Evolutionary conservation across 2,329 filamentous ascomycete species (phyloP), one percentile per base, ranked within the genome.

Genomic region (Thielaviopsis euricoi): DNA sequence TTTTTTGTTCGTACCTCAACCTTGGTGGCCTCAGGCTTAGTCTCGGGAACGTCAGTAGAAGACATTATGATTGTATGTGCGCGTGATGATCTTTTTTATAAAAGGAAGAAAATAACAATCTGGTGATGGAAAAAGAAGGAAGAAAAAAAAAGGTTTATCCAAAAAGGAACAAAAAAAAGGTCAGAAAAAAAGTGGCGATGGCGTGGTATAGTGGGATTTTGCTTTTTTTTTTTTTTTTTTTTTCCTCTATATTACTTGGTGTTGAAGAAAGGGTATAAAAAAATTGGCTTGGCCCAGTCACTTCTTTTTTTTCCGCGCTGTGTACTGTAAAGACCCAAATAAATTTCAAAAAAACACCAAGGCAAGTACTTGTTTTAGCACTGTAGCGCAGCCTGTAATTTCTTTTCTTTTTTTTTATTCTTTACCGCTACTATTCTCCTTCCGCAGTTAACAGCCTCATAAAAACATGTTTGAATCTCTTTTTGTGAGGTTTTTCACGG

Each of bases 1-100:
- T 26, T 26, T 4, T 4, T 52, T 57, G 51, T 48, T 60, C 63
- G 49, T 62, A 62, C 62, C 57, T 64, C 63, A 60, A 67, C 51
- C 22, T 37, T 71, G 69, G 72, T 72, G 72, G 73, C 73, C 66
- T 74, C 73, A 68, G 74, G 73, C 76, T 79, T 79, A 66, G 76
- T 73, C 65, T 80, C 77, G 64, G 74, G 73, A 63, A 71, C 72
- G 64, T 77, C 74, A 63, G 71, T 67, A 61, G 73, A 68, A 69
- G 72, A 76, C 76, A 78, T 78, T 52, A 67, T 74, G 64, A 55
- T 21, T 50, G 29, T 54, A 21, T 26, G 53, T 26, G 29, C 26
- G 10, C 48, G 1, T 37, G 17, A 13, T 50, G 37, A 15, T 51
- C 15, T 13, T 48, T 21, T 37, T 23, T 17, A 13, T 21, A n/a